Conservation (phyloP, 345 rosid species). For the Salix arbutifolia region DNA sequence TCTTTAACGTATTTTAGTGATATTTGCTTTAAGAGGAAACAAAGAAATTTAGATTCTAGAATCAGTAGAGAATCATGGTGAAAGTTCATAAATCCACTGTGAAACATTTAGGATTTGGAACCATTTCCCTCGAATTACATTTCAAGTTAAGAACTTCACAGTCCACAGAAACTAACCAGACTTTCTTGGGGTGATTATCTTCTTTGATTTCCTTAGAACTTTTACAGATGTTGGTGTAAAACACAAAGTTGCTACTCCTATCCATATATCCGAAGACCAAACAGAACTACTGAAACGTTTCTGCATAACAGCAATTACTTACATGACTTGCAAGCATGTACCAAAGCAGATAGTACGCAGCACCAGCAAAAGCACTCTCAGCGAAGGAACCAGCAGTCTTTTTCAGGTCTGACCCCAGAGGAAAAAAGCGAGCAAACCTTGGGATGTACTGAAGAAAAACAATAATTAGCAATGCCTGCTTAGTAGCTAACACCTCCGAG, state of each 20-base stretch:
- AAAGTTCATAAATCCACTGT: background rate
- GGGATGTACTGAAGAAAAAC: conserved; percentile 76
- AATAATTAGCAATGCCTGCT: conserved; percentile 47
- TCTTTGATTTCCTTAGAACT: background rate
- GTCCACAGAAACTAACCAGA: background rate
- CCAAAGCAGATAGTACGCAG: conserved; percentile 86
- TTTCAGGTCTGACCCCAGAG: conserved; percentile 73
- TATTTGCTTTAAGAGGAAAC: background rate
- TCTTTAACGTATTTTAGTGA: background rate
- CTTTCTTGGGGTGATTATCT: background rate
- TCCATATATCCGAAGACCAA: background rate
- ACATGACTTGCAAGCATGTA: conserved; percentile 88
- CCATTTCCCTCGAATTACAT: background rate
- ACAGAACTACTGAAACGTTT: background rate
- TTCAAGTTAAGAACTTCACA: background rate
- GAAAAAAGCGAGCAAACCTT: conserved; percentile 64
- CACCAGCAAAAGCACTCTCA: conserved; percentile 79
- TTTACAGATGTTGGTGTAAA: background rate
- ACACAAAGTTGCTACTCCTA: background rate
- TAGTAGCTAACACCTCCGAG: conserved; percentile 55
- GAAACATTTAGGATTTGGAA: background rate
- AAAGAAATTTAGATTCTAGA: background rate
- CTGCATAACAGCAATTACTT: conserved; percentile 23
- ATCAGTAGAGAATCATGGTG: background rate
- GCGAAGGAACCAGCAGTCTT: conserved; percentile 81